Evolutionary conservation across 768 basidiomycete genomes (phyloP), one percentile per base, ranked within the genome.

Genomic region (Plicaturopsis crispa): DNA sequence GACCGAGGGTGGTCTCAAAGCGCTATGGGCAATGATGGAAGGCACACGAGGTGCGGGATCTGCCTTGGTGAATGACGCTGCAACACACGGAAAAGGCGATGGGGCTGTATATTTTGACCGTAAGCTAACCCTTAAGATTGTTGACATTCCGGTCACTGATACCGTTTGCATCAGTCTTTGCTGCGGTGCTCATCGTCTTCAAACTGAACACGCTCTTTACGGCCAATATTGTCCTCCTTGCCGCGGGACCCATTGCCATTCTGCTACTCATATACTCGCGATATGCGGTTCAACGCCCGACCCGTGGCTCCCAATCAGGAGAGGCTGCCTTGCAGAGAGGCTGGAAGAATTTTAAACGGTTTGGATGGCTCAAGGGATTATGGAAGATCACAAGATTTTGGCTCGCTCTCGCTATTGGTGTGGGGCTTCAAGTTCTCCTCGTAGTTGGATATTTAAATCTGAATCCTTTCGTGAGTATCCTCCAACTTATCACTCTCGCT

Each of bases 11-110:
- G 65, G 69, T 10, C 65, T 69, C 46, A 68, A 61, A 24, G 62
- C 80, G 6, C 60, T 91, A 6, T 90, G 86, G 85, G 69, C 76
- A 3, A 84, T 88, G 80, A 73, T 90, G 73, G 83, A 89, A 44
- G 66, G 69, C 1, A 62, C 76, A 1, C 58, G 66, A 35, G 73
- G 67, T 3, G 74, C 77, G 0, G 83, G 78, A 6, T 33, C 67
- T 5, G 65, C 65, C 2, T 56, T 90, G 21, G 59, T 81, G 18
- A 71, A 80, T 31, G 57, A 62, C 33, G 63, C 36, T 56, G 52
- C 8, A 38, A 54, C 48, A 31, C 52, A 55, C 2, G 46, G 48
- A 16, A 42, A 50, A 4, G 57, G 55, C 21, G 54, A 56, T 33
- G 53, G 61, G 2, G 60, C 69, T 5, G 79, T 85, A 4, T 87